Evolutionary conservation across 73 alveolate species (phyloP).

Genomic region (Tetrahymena borealis): DNA sequence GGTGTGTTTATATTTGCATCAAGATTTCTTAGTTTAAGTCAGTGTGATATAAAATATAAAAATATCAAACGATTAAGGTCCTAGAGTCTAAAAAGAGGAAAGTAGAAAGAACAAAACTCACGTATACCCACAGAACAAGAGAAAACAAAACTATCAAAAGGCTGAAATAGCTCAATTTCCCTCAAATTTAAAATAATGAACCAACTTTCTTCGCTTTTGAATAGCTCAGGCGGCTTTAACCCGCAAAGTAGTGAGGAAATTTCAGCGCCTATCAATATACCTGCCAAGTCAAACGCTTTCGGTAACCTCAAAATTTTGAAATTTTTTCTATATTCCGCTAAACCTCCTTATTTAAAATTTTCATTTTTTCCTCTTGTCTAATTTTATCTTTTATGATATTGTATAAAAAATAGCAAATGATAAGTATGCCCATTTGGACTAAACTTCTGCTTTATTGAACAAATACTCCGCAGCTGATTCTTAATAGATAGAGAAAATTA

Average conservation of each 20-base stretch:
- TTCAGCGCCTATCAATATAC: too few species aligned
- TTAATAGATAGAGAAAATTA: background rate
- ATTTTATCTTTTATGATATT: too few species aligned
- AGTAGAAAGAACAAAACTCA: background rate
- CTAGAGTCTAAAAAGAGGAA: background rate
- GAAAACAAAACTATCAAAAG: background rate
- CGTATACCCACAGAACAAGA: background rate
- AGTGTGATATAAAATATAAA: background rate
- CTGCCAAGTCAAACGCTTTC: too few species aligned
- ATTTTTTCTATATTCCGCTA: too few species aligned
- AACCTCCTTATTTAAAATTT: too few species aligned
- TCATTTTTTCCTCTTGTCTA: background rate
- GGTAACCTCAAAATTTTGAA: too few species aligned
- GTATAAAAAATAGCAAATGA: background rate
- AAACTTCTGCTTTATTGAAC: background rate
- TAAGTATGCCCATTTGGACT: background rate
- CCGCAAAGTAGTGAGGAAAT: too few species aligned
- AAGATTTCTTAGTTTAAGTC: background rate
- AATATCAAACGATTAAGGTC: background rate
- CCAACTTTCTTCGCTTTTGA: too few species aligned
- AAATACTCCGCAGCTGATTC: background rate
- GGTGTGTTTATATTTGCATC: background rate
- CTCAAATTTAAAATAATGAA: too few species aligned
- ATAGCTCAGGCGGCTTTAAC: too few species aligned
- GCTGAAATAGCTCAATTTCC: background rate